Evolutionary conservation across 805 yeast genomes (phyloP).

Genomic region (Phaffomyces antillensis): DNA sequence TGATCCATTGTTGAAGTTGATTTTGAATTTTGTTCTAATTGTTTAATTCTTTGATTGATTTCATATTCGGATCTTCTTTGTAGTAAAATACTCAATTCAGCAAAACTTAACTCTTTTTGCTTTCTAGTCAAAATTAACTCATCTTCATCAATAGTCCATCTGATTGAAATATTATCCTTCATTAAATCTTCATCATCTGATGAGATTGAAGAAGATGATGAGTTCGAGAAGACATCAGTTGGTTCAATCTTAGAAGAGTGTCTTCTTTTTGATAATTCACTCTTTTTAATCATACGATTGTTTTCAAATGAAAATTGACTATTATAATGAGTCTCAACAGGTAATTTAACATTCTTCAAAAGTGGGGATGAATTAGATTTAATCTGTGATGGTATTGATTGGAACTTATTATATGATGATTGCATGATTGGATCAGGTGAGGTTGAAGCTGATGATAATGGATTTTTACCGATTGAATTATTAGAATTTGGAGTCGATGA

Average conservation of each 20-base stretch:
- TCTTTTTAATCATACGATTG: background rate
- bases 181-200: slow-evolving; percentile 9
- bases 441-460: slow-evolving; percentile 2
- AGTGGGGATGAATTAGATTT: background rate
- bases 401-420: slow-evolving; percentile 7
- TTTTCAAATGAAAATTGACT: slow-evolving; percentile 1
- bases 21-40: slow-evolving; percentile 26
- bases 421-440: slow-evolving; percentile 5
- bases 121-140: slow-evolving; percentile 49
- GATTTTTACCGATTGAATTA: background rate
- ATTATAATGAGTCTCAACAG: slow-evolving; percentile 2
- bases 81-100: slow-evolving; percentile 65
- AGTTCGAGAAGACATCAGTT: slow-evolving; percentile 3
- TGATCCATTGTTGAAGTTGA: background rate
- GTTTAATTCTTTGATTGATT: slow-evolving; percentile 54
- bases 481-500: slow-evolving; percentile 12
- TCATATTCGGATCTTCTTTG: slow-evolving; percentile 73
- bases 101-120: slow-evolving; percentile 54
- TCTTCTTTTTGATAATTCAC: slow-evolving; percentile 4
- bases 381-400: slow-evolving; percentile 4
- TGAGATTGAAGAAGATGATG: slow-evolving; percentile 6
- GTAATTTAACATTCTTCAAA: background rate
- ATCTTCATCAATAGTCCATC: slow-evolving; percentile 63
- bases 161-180: background rate
- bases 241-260: slow-evolving; percentile 5